Base-by-base conservation (phyloP, 2,329 filamentous ascomycete genomes). In the Fusarium secorum region DNA sequence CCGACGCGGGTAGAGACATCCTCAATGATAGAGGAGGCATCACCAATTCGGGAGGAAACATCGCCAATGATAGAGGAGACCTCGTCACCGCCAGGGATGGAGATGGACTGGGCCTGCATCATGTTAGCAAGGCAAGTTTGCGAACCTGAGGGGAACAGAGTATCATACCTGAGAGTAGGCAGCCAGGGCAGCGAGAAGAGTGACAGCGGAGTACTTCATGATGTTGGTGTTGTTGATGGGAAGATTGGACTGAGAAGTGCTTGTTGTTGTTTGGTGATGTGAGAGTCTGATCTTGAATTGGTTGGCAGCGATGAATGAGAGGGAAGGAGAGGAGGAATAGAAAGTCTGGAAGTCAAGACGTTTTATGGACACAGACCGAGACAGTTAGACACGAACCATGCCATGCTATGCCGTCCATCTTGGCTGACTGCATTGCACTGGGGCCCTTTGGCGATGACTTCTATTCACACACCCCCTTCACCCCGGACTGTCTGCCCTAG, bases 201-300 rank as follows among this genome's bases (percentile, higher is more conserved):
- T 72, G 46, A 75, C 68, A 71, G 74, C 74, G 74, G 79, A 76
- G 78, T 81, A 79, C 79, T 81, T 81, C 81, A 83, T 82, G 61
- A 45, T 75, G 75, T 63, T 57, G 66, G 59, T 66, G 36, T 64
- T 66, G 48, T 51, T 57, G 55, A n/a, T 68, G 44, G 55, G 54
- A 44, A 52, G 38, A 44, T 24, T 49, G 52, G 41, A 35, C 36
- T 51, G 44, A 44, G 58, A 62, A 53, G 52, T 64, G 57, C 66
- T 57, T 63, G 33, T 66, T 52, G 44, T 35, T 63, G 22, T 17
- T 24, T 51, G 39, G 53, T 24, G 49, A 44, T 59, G 28, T 42
- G 51, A 46, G 8, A 26, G 24, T 64, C 39, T 60, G 64, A 45
- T 53, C 41, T 64, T 41, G 28, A 42, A 62, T 64, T 49, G 56